phyloP scores from a whole-genome alignment of 805 yeast species.

The Danielozyma ontarioensis region DNA sequence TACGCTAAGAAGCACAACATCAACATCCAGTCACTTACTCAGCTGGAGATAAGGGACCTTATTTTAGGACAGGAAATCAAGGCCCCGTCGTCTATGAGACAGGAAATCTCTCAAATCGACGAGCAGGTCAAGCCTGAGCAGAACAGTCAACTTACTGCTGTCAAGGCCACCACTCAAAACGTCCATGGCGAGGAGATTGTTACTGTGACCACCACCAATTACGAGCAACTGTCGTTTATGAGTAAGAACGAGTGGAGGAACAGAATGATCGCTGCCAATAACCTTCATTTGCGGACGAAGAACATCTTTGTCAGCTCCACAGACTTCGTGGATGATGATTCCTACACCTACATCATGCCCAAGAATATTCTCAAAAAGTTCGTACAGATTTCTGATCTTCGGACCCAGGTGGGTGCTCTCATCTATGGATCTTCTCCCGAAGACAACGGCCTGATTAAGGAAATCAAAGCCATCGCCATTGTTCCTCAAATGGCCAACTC shows the following conservation, averaged over 20 bases:
- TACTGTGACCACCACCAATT: slow-evolving; percentile 86
- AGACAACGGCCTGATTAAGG: slow-evolving; percentile 71
- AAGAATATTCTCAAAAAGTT: slow-evolving; percentile 73
- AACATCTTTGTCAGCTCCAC: slow-evolving; percentile 65
- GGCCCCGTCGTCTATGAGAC: slow-evolving; percentile 85
- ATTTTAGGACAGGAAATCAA: slow-evolving; percentile 90
- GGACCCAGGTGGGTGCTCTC: slow-evolving; percentile 78
- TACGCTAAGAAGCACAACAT: slow-evolving; percentile 83
- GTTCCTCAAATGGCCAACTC: slow-evolving; percentile 85
- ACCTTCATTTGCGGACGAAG: slow-evolving; percentile 68
- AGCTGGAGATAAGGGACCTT: slow-evolving; percentile 88
- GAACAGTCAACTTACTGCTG: slow-evolving; percentile 59
- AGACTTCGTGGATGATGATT: slow-evolving; percentile 51
- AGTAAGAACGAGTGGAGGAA: slow-evolving; percentile 90
- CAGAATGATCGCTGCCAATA: slow-evolving; percentile 74
- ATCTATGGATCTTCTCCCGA: slow-evolving; percentile 75
- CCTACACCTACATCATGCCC: slow-evolving; percentile 73
- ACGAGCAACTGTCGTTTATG: slow-evolving; percentile 77
- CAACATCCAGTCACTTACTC: slow-evolving; percentile 81
- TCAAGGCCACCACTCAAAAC: slow-evolving; percentile 77
- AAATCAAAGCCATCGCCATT: slow-evolving; percentile 66
- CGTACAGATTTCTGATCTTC: slow-evolving; percentile 72
- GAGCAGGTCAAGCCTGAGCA: slow-evolving; percentile 39
- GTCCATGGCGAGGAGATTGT: slow-evolving; percentile 96
- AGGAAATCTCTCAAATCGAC: slow-evolving; percentile 74